Conservation (phyloP, 2,329 filamentous ascomycete genomes). For the Trichoderma sp. region DNA sequence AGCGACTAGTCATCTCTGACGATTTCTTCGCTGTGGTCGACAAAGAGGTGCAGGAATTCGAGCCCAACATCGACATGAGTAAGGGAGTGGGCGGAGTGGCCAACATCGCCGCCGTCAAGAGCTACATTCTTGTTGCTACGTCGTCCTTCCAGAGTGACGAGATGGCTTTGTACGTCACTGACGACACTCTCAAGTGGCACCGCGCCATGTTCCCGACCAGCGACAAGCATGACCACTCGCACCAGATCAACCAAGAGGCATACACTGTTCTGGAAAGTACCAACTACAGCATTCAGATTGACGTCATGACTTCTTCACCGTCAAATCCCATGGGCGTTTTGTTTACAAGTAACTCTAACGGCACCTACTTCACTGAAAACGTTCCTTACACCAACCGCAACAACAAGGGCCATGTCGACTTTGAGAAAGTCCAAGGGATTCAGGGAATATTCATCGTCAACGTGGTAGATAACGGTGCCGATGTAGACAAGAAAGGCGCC, state of each 20-base stretch:
- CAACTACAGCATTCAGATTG: conserved; percentile 96
- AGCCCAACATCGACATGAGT: conserved; percentile 74
- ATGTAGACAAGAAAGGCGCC: conserved; percentile 59
- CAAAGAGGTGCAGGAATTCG: conserved; percentile 61
- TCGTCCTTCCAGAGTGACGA: conserved; percentile 80
- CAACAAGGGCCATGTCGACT: conserved; percentile 75
- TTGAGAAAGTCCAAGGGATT: conserved; percentile 88
- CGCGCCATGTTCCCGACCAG: conserved; percentile 83
- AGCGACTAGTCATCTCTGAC: conserved; percentile 78
- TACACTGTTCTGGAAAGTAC: conserved; percentile 96
- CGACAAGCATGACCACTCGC: conserved; percentile 72
- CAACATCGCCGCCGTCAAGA: conserved; percentile 81
- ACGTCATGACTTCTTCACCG: conserved; percentile 73
- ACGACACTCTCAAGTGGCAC: conserved; percentile 85
- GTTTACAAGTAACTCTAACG: conserved; percentile 96
- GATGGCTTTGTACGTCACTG: conserved; percentile 86
- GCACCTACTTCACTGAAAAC: conserved; percentile 92
- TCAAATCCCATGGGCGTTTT: conserved; percentile 78
- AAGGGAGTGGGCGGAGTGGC: conserved; percentile 77
- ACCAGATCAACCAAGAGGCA: conserved; percentile 71
- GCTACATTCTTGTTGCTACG: conserved; percentile 81
- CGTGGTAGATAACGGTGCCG: conserved; percentile 80
- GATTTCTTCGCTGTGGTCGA: conserved; percentile 68
- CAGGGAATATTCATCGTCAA: conserved; percentile 94
- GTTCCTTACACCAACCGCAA: conserved; percentile 91